Percentiles rank a stretch among this genome's conserved stretches.
Conservation (phyloP, 2,329 filamentous ascomycete genomes). For the Sporothrix curviconia region DNA sequence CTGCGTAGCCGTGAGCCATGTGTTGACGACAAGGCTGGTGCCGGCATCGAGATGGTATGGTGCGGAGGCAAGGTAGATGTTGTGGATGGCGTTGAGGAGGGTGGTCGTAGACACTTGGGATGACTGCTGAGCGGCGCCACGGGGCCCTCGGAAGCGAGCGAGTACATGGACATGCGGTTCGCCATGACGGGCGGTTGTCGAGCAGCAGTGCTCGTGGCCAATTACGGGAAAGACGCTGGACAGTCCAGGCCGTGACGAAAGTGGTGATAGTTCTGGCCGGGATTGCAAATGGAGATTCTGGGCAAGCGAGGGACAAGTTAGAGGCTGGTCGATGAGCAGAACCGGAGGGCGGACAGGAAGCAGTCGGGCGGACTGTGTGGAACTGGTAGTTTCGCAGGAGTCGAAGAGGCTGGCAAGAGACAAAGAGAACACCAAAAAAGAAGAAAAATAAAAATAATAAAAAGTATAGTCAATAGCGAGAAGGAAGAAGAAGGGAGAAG, state of each 20-base stretch:
- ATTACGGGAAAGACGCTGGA: not conserved
- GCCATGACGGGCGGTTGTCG: constrained; percentile 42
- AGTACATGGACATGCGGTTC: constrained; percentile 62
- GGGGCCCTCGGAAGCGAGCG: constrained; percentile 55
- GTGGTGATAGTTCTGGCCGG: constrained; percentile 14
- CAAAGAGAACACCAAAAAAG: not conserved
- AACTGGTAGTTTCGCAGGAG: not conserved
- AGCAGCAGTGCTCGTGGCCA: constrained; percentile 9
- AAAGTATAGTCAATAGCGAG: not conserved
- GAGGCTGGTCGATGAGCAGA: not conserved
- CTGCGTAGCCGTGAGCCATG: constrained; percentile 79
- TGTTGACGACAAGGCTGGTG: constrained; percentile 89
- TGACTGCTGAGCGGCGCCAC: constrained; percentile 58
- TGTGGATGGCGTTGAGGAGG: constrained; percentile 85
- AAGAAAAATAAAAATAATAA: not conserved
- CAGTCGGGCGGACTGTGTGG: too few relatives aligned
- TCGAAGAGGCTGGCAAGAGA: not conserved
- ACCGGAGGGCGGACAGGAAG: not conserved
- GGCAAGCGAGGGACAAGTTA: not conserved
- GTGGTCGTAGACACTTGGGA: constrained; percentile 87
- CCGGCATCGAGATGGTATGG: constrained; percentile 85
- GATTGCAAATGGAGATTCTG: not conserved
- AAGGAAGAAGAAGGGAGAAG: constrained; percentile 17
- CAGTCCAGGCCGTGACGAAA: constrained; percentile 6
- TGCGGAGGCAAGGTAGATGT: constrained; percentile 73